Conservation (phyloP, 306 rosid species). For the Quercus dentata region DNA sequence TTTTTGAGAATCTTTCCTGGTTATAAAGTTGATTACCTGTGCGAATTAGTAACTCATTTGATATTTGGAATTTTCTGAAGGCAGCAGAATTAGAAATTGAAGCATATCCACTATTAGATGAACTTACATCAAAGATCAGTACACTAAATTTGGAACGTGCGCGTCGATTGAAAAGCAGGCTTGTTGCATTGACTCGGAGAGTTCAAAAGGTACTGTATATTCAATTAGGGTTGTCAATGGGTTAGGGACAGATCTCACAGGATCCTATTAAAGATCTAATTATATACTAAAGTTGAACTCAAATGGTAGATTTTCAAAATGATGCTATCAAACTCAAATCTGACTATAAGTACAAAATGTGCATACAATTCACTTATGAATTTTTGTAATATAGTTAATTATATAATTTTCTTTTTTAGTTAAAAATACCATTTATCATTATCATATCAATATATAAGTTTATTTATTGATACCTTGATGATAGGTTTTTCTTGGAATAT, state of each 20-base stretch:
- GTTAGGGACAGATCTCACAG: background rate
- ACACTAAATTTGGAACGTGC: conserved; percentile 97
- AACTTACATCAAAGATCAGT: conserved; percentile 95
- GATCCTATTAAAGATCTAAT: background rate
- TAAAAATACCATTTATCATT: background rate
- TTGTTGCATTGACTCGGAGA: conserved; percentile 94
- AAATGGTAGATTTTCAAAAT: background rate
- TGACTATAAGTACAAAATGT: background rate
- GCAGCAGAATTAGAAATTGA: conserved; percentile 97
- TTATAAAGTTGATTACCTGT: conserved; percentile 13
- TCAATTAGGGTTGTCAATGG: conserved; percentile 1
- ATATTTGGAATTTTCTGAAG: conserved; percentile 41
- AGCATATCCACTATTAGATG: conserved; percentile 93
- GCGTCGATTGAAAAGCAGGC: conserved; percentile 96
- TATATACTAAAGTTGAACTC: background rate
- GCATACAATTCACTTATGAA: background rate
- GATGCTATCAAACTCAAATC: background rate
- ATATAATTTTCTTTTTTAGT: background rate
- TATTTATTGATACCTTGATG: no score
- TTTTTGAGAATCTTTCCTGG: conserved; percentile 1
- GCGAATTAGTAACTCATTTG: conserved; percentile 24
- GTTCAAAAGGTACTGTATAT: conserved; percentile 81
- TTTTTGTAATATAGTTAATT: background rate
- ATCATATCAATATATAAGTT: background rate
- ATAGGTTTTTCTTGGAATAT: no score